These are phyloP conservation scores for Glebionis coronaria DNA, from an alignment of 129 eudicot species.

Conservation along the genomic window DNA sequence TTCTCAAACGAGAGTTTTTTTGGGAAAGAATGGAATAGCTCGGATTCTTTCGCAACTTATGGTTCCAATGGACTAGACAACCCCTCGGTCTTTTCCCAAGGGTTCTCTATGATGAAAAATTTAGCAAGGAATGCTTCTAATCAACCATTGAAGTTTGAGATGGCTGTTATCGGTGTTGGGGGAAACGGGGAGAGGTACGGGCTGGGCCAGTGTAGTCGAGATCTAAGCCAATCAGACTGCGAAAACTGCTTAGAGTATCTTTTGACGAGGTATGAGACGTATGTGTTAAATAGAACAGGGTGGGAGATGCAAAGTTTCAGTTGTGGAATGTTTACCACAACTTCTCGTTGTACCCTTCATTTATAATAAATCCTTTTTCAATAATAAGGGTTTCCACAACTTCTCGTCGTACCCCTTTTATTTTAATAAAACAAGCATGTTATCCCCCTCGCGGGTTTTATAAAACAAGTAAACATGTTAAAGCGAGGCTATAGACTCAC, in stretches of 20 bases:
- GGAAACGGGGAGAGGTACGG: conserved; percentile 26
- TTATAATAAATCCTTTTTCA: too few species aligned
- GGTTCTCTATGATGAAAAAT: conserved; percentile 29
- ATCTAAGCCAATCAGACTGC: conserved; percentile 26
- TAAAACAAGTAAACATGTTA: too few species aligned
- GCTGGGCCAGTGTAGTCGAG: conserved; percentile 35
- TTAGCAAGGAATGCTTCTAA: conserved; percentile 21
- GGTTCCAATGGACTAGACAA: conserved; percentile 7
- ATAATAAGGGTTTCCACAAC: too few species aligned
- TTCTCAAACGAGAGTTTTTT: conserved; percentile 25
- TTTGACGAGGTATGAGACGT: conserved; percentile 2
- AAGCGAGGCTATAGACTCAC: too few species aligned
- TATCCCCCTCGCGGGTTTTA: too few species aligned
- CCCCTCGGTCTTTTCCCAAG: conserved; percentile 21
- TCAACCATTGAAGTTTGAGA: conserved; percentile 29
- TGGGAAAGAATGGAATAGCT: conserved; percentile 18
- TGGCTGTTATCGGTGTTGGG: conserved; percentile 19
- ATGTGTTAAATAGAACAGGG: conserved; percentile 19
- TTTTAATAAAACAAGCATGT: too few species aligned
- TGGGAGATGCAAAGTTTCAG: conserved; percentile 34
- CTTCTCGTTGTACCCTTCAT: too few species aligned
- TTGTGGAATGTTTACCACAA: conserved; percentile 37
- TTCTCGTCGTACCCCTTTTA: too few species aligned
- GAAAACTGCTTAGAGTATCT: conserved; percentile 25
- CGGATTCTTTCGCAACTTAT: too few species aligned